Evolutionary conservation across 129 eudicot genomes (phyloP).

Genomic region (Chrysanthemum makinoi): DNA sequence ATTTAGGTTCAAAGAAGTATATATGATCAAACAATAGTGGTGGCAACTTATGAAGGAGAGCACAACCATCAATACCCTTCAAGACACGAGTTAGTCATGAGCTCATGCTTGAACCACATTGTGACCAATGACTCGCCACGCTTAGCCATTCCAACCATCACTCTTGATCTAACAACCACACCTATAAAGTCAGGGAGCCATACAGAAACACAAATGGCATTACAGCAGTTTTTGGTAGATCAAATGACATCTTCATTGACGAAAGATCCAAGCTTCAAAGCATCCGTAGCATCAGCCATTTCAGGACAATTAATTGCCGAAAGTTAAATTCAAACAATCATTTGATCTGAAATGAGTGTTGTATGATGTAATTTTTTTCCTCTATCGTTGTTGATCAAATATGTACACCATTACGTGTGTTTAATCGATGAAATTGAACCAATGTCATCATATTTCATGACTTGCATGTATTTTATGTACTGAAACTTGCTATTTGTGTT

Average conservation of each 20-base stretch:
- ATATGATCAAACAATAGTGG: slow-evolving; percentile 75
- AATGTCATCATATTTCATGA: no score
- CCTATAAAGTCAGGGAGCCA: slow-evolving; percentile 36
- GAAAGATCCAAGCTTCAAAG: slow-evolving; percentile 78
- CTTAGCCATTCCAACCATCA: slow-evolving; percentile 47
- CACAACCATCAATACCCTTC: slow-evolving; percentile 75
- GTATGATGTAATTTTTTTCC: no score
- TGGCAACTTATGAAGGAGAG: slow-evolving; percentile 91
- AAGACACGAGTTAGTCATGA: slow-evolving; percentile 30
- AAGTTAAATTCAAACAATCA: no score
- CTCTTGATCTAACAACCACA: slow-evolving; percentile 49
- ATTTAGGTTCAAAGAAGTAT: slow-evolving; percentile 79
- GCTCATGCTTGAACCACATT: slow-evolving; percentile 35
- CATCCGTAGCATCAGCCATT: slow-evolving; percentile 85
- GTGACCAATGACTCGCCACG: slow-evolving; percentile 22
- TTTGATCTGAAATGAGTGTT: no score
- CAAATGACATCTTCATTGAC: slow-evolving; percentile 86
- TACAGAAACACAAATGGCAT: slow-evolving; percentile 23
- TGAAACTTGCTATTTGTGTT: no score
- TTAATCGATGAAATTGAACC: no score
- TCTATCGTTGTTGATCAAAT: no score
- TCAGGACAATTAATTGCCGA: slow-evolving; percentile 59
- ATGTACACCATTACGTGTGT: no score
- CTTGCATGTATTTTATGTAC: no score
- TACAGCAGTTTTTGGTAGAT: slow-evolving; percentile 71